Conservation (phyloP, 306 rosid genomes). For the Trifolium dubium region DNA sequence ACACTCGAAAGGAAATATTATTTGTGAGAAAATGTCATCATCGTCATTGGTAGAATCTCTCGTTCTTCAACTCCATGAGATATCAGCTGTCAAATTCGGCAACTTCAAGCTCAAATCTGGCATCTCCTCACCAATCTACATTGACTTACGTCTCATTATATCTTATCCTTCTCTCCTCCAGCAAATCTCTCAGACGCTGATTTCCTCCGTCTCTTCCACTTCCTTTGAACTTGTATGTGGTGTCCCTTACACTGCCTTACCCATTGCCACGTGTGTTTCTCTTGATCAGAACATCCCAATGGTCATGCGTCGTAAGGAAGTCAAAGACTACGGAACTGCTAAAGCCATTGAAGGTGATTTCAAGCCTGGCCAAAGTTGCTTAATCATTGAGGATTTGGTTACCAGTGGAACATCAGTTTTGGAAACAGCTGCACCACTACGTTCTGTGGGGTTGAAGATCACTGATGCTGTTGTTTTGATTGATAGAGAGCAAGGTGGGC, state of each 20-base stretch:
- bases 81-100: constrained; percentile 92
- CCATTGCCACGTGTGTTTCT: constrained; percentile 83
- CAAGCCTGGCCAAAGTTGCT: constrained; percentile 61
- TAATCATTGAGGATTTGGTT: constrained; percentile 83
- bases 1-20: not conserved
- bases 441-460: constrained; percentile 74
- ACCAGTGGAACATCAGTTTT: constrained; percentile 85
- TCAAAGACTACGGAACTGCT: constrained; percentile 88
- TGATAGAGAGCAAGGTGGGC: constrained; percentile 88
- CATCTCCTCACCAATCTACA: constrained; percentile 85
- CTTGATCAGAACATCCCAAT: constrained; percentile 62
- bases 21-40: constrained; percentile 44
- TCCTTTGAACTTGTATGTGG: constrained; percentile 75
- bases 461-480: constrained; percentile 83
- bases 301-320: constrained; percentile 95
- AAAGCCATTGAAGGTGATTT: constrained; percentile 82
- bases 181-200: constrained; percentile 74
- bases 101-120: constrained; percentile 94
- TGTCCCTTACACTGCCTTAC: constrained; percentile 91
- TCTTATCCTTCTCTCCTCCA: constrained; percentile 82
- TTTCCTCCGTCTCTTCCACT: constrained; percentile 68
- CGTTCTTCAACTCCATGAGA: constrained; percentile 76
- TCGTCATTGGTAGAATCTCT: constrained; percentile 68
- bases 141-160: constrained; percentile 87
- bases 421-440: constrained; percentile 79